A percentile compares a stretch with the other conserved stretches of the same genome.
Conservation (phyloP, 129 eudicot genomes). For the Pseudognaphalium luteoalbum region DNA sequence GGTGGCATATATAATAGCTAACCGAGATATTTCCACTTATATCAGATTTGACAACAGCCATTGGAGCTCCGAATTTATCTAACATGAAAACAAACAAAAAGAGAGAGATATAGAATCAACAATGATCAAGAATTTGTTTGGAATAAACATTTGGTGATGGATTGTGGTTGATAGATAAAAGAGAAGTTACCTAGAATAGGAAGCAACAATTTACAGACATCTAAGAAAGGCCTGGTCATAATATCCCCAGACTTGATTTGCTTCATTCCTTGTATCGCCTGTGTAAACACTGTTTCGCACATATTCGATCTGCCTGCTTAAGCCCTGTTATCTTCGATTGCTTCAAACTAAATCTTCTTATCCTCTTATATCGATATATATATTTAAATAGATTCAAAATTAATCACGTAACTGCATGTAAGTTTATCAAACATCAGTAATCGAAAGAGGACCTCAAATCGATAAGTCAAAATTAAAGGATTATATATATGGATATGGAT, state of each 20-base stretch:
- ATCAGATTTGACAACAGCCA: slow-evolving; percentile 87
- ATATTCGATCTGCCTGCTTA: slow-evolving; percentile 26
- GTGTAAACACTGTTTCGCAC: slow-evolving; percentile 69
- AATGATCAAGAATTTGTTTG: too few relatives aligned
- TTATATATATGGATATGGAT: too few relatives aligned
- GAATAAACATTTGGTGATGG: too few relatives aligned
- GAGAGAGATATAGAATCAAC: too few relatives aligned
- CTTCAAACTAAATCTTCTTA: too few relatives aligned
- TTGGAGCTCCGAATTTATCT: slow-evolving; percentile 92
- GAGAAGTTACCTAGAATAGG: slow-evolving; percentile 62
- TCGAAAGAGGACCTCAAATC: too few relatives aligned
- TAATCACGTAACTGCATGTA: too few relatives aligned
- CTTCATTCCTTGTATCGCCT: slow-evolving; percentile 68
- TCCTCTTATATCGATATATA: too few relatives aligned
- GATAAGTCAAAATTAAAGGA: too few relatives aligned
- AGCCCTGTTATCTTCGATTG: too few relatives aligned
- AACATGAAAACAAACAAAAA: slow-evolving; percentile 9
- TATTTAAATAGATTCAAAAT: too few relatives aligned
- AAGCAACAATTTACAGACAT: slow-evolving; percentile 68
- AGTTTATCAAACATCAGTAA: too few relatives aligned
- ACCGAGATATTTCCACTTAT: slow-evolving; percentile 79
- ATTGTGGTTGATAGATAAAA: neutral
- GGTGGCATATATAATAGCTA: slow-evolving; percentile 27
- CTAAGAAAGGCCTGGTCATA: slow-evolving; percentile 74
- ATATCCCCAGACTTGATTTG: slow-evolving; percentile 71